Base-by-base conservation (phyloP, 768 basidiomycete species). In the Suillus sp. region DNA sequence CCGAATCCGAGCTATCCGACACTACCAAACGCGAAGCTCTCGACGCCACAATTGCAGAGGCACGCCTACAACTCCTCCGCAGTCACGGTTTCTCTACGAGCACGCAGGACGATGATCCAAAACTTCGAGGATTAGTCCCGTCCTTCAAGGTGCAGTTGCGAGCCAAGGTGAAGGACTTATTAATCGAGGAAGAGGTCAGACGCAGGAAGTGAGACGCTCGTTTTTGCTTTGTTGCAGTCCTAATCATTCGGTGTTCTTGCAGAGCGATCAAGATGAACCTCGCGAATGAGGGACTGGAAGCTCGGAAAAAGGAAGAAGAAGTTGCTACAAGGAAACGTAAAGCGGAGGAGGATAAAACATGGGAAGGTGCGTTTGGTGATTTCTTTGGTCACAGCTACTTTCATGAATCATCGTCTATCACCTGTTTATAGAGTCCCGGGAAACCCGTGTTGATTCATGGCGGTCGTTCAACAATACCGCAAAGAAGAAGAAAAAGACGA, bases 271-370 rank as follows among this genome's bases (percentile, higher is more conserved):
- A 95, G 80, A 87, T 94, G 87, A 93, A 93, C 72, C 75, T 95
- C 61, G 93, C 93, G 9, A 95, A 95, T 68, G 93, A 95, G 74
- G 94, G 94, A 3, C 79, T 95, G 5, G 95, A 96, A 72, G 95
- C 95, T n/a, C 84, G 89, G 69, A 92, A 90, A 81, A 95, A 93
- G 72, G 95, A 97, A 59, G 93, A 94, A 62, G 95, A 95, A 68
- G 82, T 90, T 13, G 77, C 81, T 27, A 70, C 86, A 40, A 87
- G 77, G 78, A 96, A 96, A 75, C 84, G 95, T 60, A 96, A 96
- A 77, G 90, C 83, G 1, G 93, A 96, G 68, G 92, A 95, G 7
- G 93, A 96, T 68, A 90, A 88, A 68, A 78, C 75, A 30, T 97
- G 95, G 95, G 95, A 96, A 81, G 93, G 94, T 94, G 66, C 42